These are phyloP conservation scores for Akanthomyces uredinophilus DNA, from an alignment of 2,329 filamentous ascomycete species.

Conservation along the genomic window DNA sequence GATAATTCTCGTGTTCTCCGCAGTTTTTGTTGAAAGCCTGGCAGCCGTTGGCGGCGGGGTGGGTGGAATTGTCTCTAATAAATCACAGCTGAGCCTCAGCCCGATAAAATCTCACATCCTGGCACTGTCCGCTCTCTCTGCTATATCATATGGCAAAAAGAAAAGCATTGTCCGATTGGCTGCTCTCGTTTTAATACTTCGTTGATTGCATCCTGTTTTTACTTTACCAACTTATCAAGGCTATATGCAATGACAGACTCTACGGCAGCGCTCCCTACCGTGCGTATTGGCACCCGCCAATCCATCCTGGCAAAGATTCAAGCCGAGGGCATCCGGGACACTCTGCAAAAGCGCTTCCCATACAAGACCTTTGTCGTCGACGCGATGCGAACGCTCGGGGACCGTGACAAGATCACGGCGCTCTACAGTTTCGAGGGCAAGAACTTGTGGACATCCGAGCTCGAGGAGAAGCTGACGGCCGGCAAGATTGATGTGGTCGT, in stretches of 20 bases:
- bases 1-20: not conserved
- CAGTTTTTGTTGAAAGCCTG: not conserved
- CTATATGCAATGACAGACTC: slow-evolving; percentile 22
- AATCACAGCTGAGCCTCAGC: not conserved
- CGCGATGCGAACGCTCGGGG: slow-evolving; percentile 77
- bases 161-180: not conserved
- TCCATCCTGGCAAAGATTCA: slow-evolving; percentile 83
- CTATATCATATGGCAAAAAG: not conserved
- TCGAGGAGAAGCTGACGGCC: slow-evolving; percentile 72
- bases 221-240: not conserved
- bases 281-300: slow-evolving; percentile 81
- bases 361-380: slow-evolving; percentile 67
- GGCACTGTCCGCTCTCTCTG: too few species aligned
- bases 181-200: too few species aligned
- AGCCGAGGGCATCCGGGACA: slow-evolving; percentile 68
- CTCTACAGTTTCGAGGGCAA: slow-evolving; percentile 88
- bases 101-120: not conserved
- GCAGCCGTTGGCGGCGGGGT: not conserved
- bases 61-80: not conserved
- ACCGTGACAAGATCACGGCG: slow-evolving; percentile 85
- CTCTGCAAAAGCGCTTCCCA: slow-evolving; percentile 63
- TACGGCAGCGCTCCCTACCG: slow-evolving; percentile 32
- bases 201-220: too few species aligned
- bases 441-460: slow-evolving; percentile 90
- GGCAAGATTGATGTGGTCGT: slow-evolving; percentile 76